Conservation (phyloP, 441 rosid genomes). For the Biscutella laevigata region DNA sequence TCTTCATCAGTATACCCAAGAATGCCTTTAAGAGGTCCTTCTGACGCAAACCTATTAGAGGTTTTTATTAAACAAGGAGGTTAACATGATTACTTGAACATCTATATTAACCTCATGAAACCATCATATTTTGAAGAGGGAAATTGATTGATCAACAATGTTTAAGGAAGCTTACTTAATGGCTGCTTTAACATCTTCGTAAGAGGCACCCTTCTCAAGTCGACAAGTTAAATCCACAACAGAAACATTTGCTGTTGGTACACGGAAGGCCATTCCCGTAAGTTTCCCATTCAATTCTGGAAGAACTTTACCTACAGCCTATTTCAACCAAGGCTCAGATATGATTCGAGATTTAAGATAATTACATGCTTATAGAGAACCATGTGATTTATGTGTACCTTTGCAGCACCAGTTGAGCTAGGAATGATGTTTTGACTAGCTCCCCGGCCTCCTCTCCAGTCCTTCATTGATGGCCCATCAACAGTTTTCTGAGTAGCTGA, state of each 20-base stretch:
- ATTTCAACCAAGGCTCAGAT: background rate
- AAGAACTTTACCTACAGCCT: slow-evolving; percentile 99
- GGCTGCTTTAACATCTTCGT: slow-evolving; percentile 89
- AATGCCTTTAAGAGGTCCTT: slow-evolving; percentile 83
- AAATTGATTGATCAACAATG: background rate
- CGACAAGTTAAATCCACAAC: slow-evolving; percentile 98
- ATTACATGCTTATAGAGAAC: background rate
- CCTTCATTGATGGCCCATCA: slow-evolving; percentile 99
- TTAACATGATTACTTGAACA: background rate
- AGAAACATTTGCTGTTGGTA: slow-evolving; percentile 91
- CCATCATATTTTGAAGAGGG: background rate
- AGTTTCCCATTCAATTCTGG: slow-evolving; percentile 96
- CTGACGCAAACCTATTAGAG: slow-evolving; percentile 66
- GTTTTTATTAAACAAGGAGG: slow-evolving; percentile 13
- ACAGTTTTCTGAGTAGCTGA: slow-evolving; percentile 98
- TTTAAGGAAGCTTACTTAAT: slow-evolving; percentile 47
- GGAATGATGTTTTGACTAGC: slow-evolving; percentile 98
- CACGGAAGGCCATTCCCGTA: slow-evolving; percentile 99
- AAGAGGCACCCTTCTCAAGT: slow-evolving; percentile 85
- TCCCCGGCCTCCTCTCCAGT: slow-evolving; percentile 99
- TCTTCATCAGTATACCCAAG: slow-evolving; percentile 97
- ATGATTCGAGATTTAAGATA: background rate
- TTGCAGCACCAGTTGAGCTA: slow-evolving; percentile 98
- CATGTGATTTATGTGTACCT: slow-evolving; percentile 35
- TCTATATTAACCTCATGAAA: background rate